A percentile compares a stretch with the other conserved stretches of the same genome.
phyloP scores from a whole-genome alignment of 1,284 basidiomycete species.

The Ustilago xerochloae region DNA sequence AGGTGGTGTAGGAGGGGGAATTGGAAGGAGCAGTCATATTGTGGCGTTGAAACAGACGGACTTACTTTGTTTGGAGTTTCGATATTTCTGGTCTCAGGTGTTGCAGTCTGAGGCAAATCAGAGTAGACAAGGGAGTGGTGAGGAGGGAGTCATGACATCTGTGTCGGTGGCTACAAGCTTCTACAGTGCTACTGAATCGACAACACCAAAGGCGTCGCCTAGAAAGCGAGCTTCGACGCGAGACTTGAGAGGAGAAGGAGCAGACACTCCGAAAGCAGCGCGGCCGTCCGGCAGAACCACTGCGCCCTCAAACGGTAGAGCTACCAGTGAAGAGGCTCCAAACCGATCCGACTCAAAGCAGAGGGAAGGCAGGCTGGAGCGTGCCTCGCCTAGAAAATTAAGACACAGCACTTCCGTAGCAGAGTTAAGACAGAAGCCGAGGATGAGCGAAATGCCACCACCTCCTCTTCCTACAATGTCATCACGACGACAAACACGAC shows the following conservation, averaged over 20 bases:
- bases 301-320: conserved; percentile 15
- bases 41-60: conserved; percentile 45
- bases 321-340: conserved; percentile 40
- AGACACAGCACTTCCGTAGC: conserved; percentile 28
- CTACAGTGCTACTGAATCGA: conserved; percentile 7
- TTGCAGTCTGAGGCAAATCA: conserved; percentile 7
- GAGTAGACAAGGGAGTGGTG: background rate
- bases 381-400: conserved; percentile 22
- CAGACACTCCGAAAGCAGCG: conserved; percentile 22
- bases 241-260: conserved; percentile 1
- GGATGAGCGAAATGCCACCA: conserved; percentile 2
- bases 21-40: conserved; percentile 9
- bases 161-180: conserved; percentile 9
- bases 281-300: background rate
- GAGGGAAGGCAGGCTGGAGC: background rate
- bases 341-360: background rate
- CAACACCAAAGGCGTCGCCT: conserved; percentile 26
- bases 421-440: conserved; percentile 24
- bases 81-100: conserved; percentile 46
- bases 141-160: background rate
- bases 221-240: conserved; percentile 12
- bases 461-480: conserved; percentile 12
- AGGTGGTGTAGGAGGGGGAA: background rate
- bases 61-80: conserved; percentile 45
- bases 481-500: background rate